Conservation (phyloP, 345 rosid genomes). For the Raphanus sativus region DNA sequence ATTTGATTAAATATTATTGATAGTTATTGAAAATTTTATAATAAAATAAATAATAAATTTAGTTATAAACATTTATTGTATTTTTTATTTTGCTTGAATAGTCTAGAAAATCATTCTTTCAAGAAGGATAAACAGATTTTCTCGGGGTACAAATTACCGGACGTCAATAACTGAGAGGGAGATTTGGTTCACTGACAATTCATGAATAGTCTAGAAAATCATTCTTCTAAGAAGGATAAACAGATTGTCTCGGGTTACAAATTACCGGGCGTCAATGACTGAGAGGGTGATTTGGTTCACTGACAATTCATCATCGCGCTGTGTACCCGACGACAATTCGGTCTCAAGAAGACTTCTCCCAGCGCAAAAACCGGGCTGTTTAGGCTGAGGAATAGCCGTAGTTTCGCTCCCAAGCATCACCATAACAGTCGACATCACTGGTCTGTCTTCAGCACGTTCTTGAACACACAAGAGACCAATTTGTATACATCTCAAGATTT, state of each 20-base stretch:
- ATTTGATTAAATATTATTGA: no score
- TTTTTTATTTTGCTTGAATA: no score
- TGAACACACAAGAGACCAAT: background rate
- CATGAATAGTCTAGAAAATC: background rate
- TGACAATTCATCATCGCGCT: background rate
- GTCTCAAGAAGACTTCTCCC: background rate
- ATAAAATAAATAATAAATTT: no score
- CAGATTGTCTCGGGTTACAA: background rate
- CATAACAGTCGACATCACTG: background rate
- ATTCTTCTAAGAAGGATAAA: background rate
- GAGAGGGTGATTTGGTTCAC: background rate
- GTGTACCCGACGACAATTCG: background rate
- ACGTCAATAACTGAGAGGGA: background rate
- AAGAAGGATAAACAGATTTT: background rate
- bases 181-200: background rate
- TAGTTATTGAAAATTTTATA: no score
- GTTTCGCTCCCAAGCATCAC: background rate
- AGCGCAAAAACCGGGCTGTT: background rate
- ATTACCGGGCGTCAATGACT: background rate
- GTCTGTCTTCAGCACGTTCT: background rate
- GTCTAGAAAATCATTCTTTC: background rate
- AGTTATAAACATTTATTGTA: background rate
- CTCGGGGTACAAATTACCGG: background rate
- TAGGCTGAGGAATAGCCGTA: background rate
- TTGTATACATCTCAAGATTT: background rate